Evolutionary conservation across 2,329 filamentous ascomycete genomes (phyloP).

Genomic region (Xylaria arbuscula): DNA sequence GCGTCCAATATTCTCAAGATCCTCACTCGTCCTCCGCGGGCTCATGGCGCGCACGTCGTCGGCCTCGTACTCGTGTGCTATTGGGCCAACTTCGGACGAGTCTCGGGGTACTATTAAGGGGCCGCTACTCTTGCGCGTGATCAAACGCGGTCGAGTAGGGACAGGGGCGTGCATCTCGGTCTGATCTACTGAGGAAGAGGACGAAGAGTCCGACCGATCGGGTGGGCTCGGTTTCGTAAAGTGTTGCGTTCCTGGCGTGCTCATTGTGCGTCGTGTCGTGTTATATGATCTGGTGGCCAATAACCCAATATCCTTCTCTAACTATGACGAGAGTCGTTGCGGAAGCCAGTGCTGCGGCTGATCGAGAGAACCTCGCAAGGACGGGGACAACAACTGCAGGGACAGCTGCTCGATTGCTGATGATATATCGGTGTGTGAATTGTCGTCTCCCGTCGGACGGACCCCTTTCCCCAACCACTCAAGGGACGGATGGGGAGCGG

Average conservation of each 20-base stretch:
- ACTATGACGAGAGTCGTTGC: background rate
- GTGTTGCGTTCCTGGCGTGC: constrained; percentile 33
- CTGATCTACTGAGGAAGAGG: constrained; percentile 45
- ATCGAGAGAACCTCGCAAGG: constrained; percentile 9
- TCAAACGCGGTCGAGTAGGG: constrained; percentile 72
- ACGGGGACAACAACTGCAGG: background rate
- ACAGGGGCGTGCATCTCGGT: constrained; percentile 62
- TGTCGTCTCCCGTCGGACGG: constrained; percentile 29
- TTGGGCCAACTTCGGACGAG: constrained; percentile 76
- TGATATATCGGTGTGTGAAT: constrained; percentile 17
- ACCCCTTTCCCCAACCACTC: constrained; percentile 33
- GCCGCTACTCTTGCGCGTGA: constrained; percentile 81
- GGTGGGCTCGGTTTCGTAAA: constrained; percentile 44
- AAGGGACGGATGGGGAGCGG: constrained; percentile 29
- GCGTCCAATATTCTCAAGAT: constrained; percentile 86
- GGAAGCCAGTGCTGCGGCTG: constrained; percentile 14
- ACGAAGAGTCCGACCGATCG: constrained; percentile 49
- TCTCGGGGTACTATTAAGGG: constrained; percentile 86
- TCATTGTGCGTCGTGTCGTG: constrained; percentile 42
- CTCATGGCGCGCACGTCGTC: constrained; percentile 96
- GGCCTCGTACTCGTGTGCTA: constrained; percentile 81
- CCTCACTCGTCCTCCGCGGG: constrained; percentile 87
- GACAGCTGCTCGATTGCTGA: constrained; percentile 18
- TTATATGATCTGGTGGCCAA: constrained; percentile 7
- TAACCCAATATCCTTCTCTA: constrained; percentile 10